Evolutionary conservation across 257 asterid species (phyloP).

Genomic region (Capsicum rhomboideum): DNA sequence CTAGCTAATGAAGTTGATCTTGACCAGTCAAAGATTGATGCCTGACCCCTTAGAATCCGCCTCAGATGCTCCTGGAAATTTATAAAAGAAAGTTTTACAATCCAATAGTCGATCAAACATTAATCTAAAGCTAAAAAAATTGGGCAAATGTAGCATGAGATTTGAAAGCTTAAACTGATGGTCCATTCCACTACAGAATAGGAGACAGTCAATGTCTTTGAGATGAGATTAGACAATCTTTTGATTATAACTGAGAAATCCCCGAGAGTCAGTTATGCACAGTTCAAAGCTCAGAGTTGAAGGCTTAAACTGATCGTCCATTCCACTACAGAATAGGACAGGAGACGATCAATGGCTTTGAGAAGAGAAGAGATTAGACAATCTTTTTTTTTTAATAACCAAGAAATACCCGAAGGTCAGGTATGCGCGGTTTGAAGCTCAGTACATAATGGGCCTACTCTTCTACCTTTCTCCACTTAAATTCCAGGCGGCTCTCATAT

Average conservation of each 20-base stretch:
- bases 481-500: not conserved
- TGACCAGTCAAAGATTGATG: conserved; percentile 94
- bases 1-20: conserved; percentile 89
- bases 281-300: not conserved
- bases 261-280: not conserved
- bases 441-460: not conserved
- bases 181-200: not conserved
- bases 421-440: not conserved
- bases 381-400: not conserved
- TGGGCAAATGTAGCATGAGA: not conserved
- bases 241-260: not conserved
- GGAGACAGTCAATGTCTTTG: not conserved
- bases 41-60: conserved; percentile 95
- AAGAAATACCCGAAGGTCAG: not conserved
- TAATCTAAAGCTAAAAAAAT: not conserved
- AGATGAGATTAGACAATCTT: not conserved
- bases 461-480: not conserved
- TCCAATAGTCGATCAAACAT: not conserved
- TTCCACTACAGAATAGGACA: not conserved
- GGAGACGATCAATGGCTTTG: not conserved
- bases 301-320: not conserved
- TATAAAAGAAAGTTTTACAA: not conserved
- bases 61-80: conserved; percentile 82
- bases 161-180: not conserved
- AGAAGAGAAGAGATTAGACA: not conserved